Percentiles rank a stretch among this genome's conserved stretches.
Conservation (phyloP, 2,329 filamentous ascomycete genomes). For the Xylariaceae sp. region DNA sequence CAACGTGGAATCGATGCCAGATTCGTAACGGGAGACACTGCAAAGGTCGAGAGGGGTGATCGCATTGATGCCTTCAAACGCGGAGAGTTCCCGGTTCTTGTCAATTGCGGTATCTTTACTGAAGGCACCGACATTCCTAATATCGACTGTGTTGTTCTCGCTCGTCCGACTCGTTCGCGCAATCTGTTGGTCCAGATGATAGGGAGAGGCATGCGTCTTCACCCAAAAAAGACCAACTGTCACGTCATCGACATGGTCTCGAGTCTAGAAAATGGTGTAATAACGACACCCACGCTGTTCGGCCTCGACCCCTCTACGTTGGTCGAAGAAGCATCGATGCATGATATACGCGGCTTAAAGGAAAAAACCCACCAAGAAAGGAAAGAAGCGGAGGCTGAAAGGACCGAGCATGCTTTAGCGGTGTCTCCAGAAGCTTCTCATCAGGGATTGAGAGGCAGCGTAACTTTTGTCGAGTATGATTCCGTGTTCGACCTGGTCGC, state of each 20-base stretch:
- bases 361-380: slow-evolving; percentile 47
- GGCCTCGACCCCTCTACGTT: slow-evolving; percentile 84
- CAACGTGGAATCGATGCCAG: slow-evolving; percentile 78
- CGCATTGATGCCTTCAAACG: slow-evolving; percentile 75
- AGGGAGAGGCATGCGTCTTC: slow-evolving; percentile 84
- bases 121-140: slow-evolving; percentile 98
- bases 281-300: slow-evolving; percentile 90
- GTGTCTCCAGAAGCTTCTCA: background rate
- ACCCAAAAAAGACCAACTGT: slow-evolving; percentile 81
- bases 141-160: slow-evolving; percentile 89
- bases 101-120: slow-evolving; percentile 96
- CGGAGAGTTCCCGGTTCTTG: slow-evolving; percentile 78
- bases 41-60: slow-evolving; percentile 66
- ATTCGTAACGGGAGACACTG: slow-evolving; percentile 84
- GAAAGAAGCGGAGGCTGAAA: slow-evolving; percentile 48
- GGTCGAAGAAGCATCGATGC: slow-evolving; percentile 65
- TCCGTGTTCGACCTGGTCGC: slow-evolving; percentile 88
- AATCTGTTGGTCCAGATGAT: slow-evolving; percentile 98
- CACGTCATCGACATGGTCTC: slow-evolving; percentile 97
- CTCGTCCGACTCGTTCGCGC: slow-evolving; percentile 85
- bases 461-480: slow-evolving; percentile 89
- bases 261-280: slow-evolving; percentile 78
- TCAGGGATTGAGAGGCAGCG: slow-evolving; percentile 38
- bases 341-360: slow-evolving; percentile 62
- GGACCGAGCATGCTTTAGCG: slow-evolving; percentile 25